Evolutionary conservation across 2,329 filamentous ascomycete species (phyloP), one percentile per base, ranked within the genome.

Genomic region (Ophiocordyceps robertsii): DNA sequence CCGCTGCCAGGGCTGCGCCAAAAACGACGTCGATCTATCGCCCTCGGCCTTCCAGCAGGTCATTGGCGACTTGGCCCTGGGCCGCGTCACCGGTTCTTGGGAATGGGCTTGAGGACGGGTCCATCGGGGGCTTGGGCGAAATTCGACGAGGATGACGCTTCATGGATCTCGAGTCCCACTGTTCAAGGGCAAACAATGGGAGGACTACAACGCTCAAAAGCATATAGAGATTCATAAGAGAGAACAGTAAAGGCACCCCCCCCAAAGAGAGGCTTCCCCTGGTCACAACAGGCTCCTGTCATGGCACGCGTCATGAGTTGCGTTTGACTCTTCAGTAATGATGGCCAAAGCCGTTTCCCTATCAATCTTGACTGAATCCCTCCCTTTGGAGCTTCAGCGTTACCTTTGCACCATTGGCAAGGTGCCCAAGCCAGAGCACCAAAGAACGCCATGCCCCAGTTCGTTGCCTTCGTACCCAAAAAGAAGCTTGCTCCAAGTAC

Each of bases 1-100:
- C 60, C 68, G 80, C 41, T 87, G 82, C 61, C 56, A 47, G 0
- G 69, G 63, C 1, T 77, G 73, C 49, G 51, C 49, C 24, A 49
- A 62, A 10, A 55, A 60, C 24, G 68, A 74, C 51, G 48, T 77
- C 16, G 72, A 77, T 50, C 56, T 72, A 19, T 71, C 64, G 11
- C 58, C 65, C 1, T 52, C 55, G 5, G 68, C 64, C 2, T 77
- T 75, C 53, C 56, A 66, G 46, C 51, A 56, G 49, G 52, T 74
- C 38, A 72, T 59, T 17, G 60, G 59, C 16, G 41, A 41, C 8
- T 47, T 58, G 7, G 51, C 45, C 17, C 11, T 52, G 30, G 53
- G 55, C 3, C 52, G 58, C 1, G 46, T 45, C 13, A 31, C 38
- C 13, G 56, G 43, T 3, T 46, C 14, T 33, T 60, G 59, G 57